These are phyloP conservation scores for Trichophyton mentagrophytes DNA, from an alignment of 2,329 filamentous ascomycete species.

Conservation along the genomic window DNA sequence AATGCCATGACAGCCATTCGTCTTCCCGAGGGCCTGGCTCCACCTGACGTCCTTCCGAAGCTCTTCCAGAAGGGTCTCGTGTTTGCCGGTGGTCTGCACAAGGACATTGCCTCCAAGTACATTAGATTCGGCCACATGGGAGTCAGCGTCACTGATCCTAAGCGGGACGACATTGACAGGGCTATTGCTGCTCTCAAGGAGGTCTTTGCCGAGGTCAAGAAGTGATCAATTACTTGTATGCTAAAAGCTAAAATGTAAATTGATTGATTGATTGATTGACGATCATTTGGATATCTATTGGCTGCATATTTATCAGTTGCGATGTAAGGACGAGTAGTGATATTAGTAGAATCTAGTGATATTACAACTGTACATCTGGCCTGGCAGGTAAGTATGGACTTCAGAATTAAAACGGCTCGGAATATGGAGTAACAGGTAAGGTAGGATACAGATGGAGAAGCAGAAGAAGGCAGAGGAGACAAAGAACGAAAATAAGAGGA, in stretches of 20 bases:
- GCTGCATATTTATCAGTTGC: background rate
- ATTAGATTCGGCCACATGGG: slow-evolving; percentile 98
- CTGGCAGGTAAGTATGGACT: too few relatives aligned
- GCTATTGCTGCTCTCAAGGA: slow-evolving; percentile 67
- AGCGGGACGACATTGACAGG: slow-evolving; percentile 67
- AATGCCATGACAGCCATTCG: slow-evolving; percentile 98
- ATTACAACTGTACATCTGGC: background rate
- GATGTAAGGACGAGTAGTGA: background rate
- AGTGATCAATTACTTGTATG: slow-evolving; percentile 26
- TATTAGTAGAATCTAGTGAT: slow-evolving; percentile 3
- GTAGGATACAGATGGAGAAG: background rate
- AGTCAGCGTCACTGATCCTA: slow-evolving; percentile 72
- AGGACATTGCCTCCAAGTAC: slow-evolving; percentile 86
- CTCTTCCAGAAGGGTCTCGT: slow-evolving; percentile 78
- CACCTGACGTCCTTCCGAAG: slow-evolving; percentile 71
- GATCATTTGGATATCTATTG: background rate
- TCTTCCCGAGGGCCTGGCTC: slow-evolving; percentile 69
- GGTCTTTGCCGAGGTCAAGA: slow-evolving; percentile 60
- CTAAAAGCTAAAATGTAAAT: background rate
- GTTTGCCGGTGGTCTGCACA: slow-evolving; percentile 91
- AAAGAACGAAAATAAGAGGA: background rate
- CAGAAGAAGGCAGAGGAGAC: background rate
- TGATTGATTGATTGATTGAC: background rate
- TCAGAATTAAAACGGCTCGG: too few relatives aligned
- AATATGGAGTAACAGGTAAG: background rate